Base-by-base conservation (phyloP, 192 early-diverging fungal genomes). In the Pilaira anomala region DNA sequence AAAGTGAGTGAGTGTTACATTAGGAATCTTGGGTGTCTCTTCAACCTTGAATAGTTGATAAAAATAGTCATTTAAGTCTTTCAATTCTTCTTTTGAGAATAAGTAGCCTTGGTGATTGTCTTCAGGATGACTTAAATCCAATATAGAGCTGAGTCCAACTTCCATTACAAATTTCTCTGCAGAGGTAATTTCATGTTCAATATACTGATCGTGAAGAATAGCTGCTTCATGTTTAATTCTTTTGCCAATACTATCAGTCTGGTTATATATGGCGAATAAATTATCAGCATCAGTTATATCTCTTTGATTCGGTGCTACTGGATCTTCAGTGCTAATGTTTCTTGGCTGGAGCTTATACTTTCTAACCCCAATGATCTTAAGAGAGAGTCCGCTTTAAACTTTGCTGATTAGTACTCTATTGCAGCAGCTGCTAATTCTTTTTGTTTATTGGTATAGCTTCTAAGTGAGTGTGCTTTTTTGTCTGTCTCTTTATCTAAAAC, bases 311-410 rank as follows among this genome's bases (percentile, higher is more conserved):
- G 14, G 52, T 26, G 26, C 52, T 29, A 54, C 29, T 54, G 52
- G 29, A 54, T 54, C 29, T 54, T 49, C 48, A 49, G 2, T 1
- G 22, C 18, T 49, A 19, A 18, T 49, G 48, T 49, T 49, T 49
- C 48, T 49, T 49, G n/a, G 21, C 48, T 48, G 18, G 48, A 48
- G 48, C 48, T 48, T 48, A 19, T 48, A 48, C 48, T 48, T 48
- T 1, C 48, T 48, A 48, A 19, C 48, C 18, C 48, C 18, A 33
- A 33, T 33, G 30, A 33, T 33, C 7, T 33, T 33, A 33, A 33
- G 30, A 33, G 30, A 33, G 30, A 33, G 30, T 33, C 30, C 30
- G 30, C 30, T 33, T 33, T 7, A 33, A 33, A 33, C 30, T 33
- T 33, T 33, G 30, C 30, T 33, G 30, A 33, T 33, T 5, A 7